Base-by-base conservation (phyloP, 306 rosid genomes). In the Ammopiptanthus mongolicus region DNA sequence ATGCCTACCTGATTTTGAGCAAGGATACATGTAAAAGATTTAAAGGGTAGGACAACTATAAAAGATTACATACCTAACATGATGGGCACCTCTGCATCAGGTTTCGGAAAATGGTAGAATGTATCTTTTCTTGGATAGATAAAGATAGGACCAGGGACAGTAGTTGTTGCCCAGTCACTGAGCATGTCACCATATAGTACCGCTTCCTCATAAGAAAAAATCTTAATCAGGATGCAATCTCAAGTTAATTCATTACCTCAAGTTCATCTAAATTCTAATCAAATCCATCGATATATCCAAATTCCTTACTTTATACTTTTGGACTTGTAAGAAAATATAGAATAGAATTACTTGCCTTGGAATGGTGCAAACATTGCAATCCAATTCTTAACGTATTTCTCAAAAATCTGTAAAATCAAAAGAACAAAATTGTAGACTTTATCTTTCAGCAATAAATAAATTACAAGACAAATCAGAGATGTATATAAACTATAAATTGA, bases 371-470 rank as follows among this genome's bases (percentile, higher is more conserved):
- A 78, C 84, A 95, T 84, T 8, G 99, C 97, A 87, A 92, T 82
- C 99, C 99, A 95, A 76, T 86, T 95, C 84, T 95, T 84, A 37
- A 95, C 99, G 78, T 92, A 95, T 87, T 92, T 95, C 90, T 95
- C 97, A 88, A 91, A 95, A 84, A 92, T 84, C 99, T 95, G 90
- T 76, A 75, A 80, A 80, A 81, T n/a, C n/a, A n/a, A n/a, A n/a
- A n/a, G n/a, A n/a, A n/a, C n/a, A n/a, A n/a, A n/a, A n/a, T n/a
- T n/a, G 64, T 36, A 39, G 11, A 14, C 47, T 57, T 73, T 29
- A 73, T 41, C 34, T 51, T 53, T 65, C 46, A 58, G 59, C 52
- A 73, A 18, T 12, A 57, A 55, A 65, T 14, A 23, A 73, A 46
- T 18, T 62, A 51, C n/a, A 76, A 14, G 21, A 15, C n/a, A n/a